A percentile compares a stretch with the other conserved stretches of the same genome.
These are phyloP conservation scores for Aspergillus jensenii DNA, from an alignment of 2,329 filamentous ascomycete genomes.

Conservation along the genomic window DNA sequence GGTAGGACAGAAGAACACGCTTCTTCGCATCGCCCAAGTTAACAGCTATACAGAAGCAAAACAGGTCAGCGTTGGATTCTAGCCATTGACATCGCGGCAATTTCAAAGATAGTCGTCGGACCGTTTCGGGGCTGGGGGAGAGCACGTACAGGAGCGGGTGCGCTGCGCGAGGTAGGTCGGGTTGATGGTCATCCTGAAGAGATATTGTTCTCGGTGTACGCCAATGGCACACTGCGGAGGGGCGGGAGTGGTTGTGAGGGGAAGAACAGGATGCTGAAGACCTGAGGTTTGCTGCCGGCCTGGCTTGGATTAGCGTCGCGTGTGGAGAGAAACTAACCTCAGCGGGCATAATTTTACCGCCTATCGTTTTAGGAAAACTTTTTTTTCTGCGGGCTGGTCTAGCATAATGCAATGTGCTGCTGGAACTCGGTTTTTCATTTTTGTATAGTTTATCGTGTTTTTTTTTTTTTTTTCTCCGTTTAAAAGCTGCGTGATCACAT, in stretches of 20 bases:
- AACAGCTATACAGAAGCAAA: constrained; percentile 59
- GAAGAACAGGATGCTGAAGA: constrained; percentile 2
- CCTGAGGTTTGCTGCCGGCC: constrained; percentile 22
- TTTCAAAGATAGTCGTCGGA: constrained; percentile 25
- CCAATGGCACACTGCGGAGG: constrained; percentile 17
- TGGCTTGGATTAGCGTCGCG: neutral
- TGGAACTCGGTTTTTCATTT: neutral
- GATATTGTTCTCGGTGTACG: neutral
- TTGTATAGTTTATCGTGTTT: neutral
- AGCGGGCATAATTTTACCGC: neutral
- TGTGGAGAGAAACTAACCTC: neutral
- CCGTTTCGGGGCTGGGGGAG: constrained; percentile 11
- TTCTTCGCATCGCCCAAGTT: constrained; percentile 86
- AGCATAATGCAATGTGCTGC: neutral
- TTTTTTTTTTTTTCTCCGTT: neutral
- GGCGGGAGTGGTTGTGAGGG: constrained; percentile 9
- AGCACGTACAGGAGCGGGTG: constrained; percentile 71
- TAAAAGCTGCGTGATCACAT: neutral
- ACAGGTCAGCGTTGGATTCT: constrained; percentile 25
- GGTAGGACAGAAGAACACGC: constrained; percentile 84
- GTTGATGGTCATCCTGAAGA: constrained; percentile 74
- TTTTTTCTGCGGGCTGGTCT: neutral
- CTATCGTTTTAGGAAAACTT: constrained; percentile 4
- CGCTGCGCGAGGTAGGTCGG: constrained; percentile 86
- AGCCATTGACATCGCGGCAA: constrained; percentile 22